phyloP scores from a whole-genome alignment of 176 grass and related monocot species.

The Poa annua region DNA sequence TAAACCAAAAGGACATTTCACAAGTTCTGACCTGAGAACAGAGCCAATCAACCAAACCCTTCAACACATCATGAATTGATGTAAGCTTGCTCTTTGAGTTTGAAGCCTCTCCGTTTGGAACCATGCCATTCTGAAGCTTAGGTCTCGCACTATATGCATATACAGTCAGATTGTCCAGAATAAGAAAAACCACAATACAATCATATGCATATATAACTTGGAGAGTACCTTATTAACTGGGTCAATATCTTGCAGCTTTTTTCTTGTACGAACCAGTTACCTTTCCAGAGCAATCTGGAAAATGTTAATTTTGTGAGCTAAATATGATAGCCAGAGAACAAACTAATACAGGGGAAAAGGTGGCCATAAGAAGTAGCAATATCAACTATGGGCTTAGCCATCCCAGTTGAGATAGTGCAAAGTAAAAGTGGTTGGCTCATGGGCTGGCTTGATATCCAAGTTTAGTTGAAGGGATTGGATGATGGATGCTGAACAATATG shows the following conservation, averaged over 20 bases:
- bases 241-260: constrained; percentile 91
- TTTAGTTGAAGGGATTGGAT: constrained; percentile 3
- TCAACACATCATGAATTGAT: constrained; percentile 72
- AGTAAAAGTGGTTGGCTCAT: not conserved
- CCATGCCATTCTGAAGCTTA: constrained; percentile 63
- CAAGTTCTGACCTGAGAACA: constrained; percentile 82
- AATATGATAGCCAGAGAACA: constrained; percentile 37
- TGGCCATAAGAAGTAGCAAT: not conserved
- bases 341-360: constrained; percentile 17
- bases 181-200: constrained; percentile 30
- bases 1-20: constrained; percentile 15
- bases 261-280: constrained; percentile 95
- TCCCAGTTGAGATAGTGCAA: constrained; percentile 17
- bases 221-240: constrained; percentile 71
- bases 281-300: constrained; percentile 87
- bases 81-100: constrained; percentile 88
- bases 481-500: constrained; percentile 3
- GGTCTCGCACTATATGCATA: constrained; percentile 60
- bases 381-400: not conserved
- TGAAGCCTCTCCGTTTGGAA: constrained; percentile 77
- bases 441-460: not conserved
- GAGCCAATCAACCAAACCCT: constrained; percentile 81
- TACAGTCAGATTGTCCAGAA: constrained; percentile 37
- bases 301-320: constrained; percentile 49
- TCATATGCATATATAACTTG: constrained; percentile 12